phyloP scores from a whole-genome alignment of 192 early-diverging fungal genomes.

The Coemansia sp. region DNA sequence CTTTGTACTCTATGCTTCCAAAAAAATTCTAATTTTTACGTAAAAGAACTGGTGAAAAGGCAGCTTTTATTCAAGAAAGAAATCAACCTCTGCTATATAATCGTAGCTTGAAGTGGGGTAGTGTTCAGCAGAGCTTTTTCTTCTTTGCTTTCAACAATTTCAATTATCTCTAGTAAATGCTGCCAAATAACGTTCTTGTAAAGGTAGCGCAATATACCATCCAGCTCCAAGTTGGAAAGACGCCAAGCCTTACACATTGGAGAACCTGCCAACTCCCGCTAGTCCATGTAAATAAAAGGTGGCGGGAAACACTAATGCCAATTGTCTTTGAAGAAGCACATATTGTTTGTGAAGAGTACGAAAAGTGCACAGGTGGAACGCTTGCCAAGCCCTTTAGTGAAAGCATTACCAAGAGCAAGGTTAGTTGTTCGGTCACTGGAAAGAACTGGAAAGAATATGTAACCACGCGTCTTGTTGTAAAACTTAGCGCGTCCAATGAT shows the following conservation, averaged over 20 bases:
- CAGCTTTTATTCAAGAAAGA: too few relatives aligned
- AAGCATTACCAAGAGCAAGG: background rate
- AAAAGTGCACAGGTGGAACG: background rate
- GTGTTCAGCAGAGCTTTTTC: too few relatives aligned
- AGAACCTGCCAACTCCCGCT: constrained; percentile 3
- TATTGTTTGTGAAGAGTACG: background rate
- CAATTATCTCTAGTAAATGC: background rate
- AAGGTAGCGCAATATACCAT: background rate
- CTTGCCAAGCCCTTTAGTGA: background rate
- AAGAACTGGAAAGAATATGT: background rate
- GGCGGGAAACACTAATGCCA: background rate
- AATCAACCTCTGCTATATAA: too few relatives aligned
- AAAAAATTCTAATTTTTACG: too few relatives aligned
- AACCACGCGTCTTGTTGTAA: background rate
- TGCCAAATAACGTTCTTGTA: background rate
- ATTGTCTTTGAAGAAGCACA: background rate
- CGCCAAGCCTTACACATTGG: background rate
- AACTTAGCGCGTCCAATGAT: background rate
- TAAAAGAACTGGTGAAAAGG: too few relatives aligned
- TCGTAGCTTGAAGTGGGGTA: too few relatives aligned
- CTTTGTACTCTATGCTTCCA: too few relatives aligned
- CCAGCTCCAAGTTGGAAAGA: background rate
- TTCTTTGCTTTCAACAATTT: too few relatives aligned
- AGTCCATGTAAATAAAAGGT: background rate
- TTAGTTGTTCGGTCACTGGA: background rate